These are phyloP conservation scores for Podospora tetraspora DNA, from an alignment of 495 filamentous ascomycete genomes.

Conservation along the genomic window DNA sequence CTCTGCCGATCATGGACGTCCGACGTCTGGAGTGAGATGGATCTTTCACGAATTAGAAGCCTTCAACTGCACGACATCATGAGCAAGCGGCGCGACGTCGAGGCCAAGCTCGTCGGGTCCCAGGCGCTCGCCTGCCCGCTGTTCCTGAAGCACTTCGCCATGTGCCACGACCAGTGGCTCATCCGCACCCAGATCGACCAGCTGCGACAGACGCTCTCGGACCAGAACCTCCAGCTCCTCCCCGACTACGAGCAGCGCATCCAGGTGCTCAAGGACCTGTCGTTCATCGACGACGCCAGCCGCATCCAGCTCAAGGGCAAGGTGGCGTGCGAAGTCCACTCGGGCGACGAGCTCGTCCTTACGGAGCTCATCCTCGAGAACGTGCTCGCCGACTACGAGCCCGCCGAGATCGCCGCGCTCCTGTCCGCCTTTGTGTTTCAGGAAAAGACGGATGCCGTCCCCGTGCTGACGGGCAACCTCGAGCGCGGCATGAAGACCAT, in stretches of 20 bases:
- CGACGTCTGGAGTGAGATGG: conserved; percentile 77
- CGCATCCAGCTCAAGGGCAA: conserved; percentile 94
- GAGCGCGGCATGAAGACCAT: conserved; percentile 83
- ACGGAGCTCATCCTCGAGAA: conserved; percentile 96
- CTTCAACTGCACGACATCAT: conserved; percentile 68
- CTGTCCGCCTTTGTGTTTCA: conserved; percentile 97
- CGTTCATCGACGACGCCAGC: conserved; percentile 77
- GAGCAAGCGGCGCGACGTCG: conserved; percentile 59
- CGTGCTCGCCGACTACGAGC: conserved; percentile 88
- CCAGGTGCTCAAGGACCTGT: conserved; percentile 80
- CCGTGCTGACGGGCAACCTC: conserved; percentile 76
- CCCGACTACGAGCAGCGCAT: conserved; percentile 97
- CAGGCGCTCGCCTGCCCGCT: conserved; percentile 60
- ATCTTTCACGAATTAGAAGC: conserved; percentile 73
- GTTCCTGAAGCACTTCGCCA: conserved; percentile 85
- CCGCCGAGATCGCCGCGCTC: conserved; percentile 92
- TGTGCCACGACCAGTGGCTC: conserved; percentile 92
- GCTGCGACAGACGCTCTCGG: conserved; percentile 80
- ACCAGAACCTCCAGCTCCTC: conserved; percentile 94
- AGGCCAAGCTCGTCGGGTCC: conserved; percentile 50
- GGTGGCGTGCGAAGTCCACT: conserved; percentile 97
- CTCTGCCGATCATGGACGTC: conserved; percentile 65
- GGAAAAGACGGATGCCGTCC: conserved; percentile 83
- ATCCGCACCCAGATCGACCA: conserved; percentile 85
- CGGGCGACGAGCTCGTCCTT: conserved; percentile 92